phyloP scores from a whole-genome alignment of 2,329 filamentous ascomycete genomes.

The Trichoderma oligosporum region DNA sequence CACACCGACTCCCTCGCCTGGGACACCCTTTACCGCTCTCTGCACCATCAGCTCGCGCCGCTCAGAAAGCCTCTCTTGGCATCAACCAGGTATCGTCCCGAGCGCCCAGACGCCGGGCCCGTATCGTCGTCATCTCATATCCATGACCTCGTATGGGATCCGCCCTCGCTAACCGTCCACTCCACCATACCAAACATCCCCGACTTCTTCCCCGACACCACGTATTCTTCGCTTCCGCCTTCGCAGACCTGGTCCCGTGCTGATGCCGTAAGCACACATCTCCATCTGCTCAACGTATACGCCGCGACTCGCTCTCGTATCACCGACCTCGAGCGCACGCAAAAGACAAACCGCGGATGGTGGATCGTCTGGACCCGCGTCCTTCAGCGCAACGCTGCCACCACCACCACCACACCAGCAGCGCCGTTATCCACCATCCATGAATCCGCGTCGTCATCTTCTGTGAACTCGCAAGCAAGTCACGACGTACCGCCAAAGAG shows the following conservation, averaged over 20 bases:
- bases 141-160: conserved; percentile 62
- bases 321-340: conserved; percentile 56
- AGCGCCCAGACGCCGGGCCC: conserved; percentile 36
- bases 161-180: conserved; percentile 51
- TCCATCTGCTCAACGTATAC: conserved; percentile 58
- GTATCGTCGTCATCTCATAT: conserved; percentile 42
- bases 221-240: background rate
- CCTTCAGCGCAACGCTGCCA: conserved; percentile 35
- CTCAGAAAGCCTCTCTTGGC: conserved; percentile 53
- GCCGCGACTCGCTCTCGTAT: conserved; percentile 39
- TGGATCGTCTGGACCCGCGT: conserved; percentile 66
- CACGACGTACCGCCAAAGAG: background rate
- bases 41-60: conserved; percentile 59
- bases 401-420: conserved; percentile 17
- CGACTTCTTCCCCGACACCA: conserved; percentile 34
- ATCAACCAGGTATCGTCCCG: conserved; percentile 56
- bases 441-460: conserved; percentile 21
- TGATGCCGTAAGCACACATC: conserved; percentile 63
- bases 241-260: conserved; percentile 51
- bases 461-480: conserved; percentile 18
- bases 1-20: conserved; percentile 56
- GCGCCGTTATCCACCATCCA: conserved; percentile 28
- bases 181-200: conserved; percentile 66
- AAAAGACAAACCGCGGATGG: conserved; percentile 64
- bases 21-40: conserved; percentile 54